Evolutionary conservation across 2,329 filamentous ascomycete genomes (phyloP), one percentile per base, ranked within the genome.

Genomic region (Golovinomyces cichoracearum): DNA sequence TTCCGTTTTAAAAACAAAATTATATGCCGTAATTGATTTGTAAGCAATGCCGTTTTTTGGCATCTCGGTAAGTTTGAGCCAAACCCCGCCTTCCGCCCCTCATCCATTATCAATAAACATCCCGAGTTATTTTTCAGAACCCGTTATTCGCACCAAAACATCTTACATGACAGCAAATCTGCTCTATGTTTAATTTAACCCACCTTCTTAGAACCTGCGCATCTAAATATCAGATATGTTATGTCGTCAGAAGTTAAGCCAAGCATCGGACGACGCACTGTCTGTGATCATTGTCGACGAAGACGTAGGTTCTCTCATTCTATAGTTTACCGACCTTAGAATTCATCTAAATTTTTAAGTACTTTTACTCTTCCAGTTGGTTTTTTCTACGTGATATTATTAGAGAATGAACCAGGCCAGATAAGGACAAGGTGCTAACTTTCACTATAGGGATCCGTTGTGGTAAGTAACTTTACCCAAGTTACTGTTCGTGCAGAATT

Each of bases 221-320:
- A 42, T 42, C 12, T 42, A 5, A 23, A 26, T 42, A 10, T 26
- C 40, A 23, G 40, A 41, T 48, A 50, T 56, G 54, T 51, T 49
- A 60, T 60, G 57, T 55, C 57, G 50, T 52, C 56, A 51, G 57
- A 57, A 51, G 33, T 46, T 23, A 57, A 54, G 49, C 49, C 55
- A 53, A 50, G 47, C 21, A 45, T 49, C 23, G 49, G 48, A 12
- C 54, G 52, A 17, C 61, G 65, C 33, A 66, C 61, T 26, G 65
- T 68, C 29, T 68, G 66, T 55, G 66, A 68, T 51, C 64, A 68
- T 52, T 68, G 66, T 55, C 62, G 66, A 48, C 57, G 63, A 53
- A 60, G 65, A 53, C 59, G 66, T 66, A 61, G 52, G 64, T 60
- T 27, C 19, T 27, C 31, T 46, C 50, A 33, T 48, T 49, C 48